phyloP scores from a whole-genome alignment of 495 filamentous ascomycete genomes.

The Friedmanniomyces simplex region DNA sequence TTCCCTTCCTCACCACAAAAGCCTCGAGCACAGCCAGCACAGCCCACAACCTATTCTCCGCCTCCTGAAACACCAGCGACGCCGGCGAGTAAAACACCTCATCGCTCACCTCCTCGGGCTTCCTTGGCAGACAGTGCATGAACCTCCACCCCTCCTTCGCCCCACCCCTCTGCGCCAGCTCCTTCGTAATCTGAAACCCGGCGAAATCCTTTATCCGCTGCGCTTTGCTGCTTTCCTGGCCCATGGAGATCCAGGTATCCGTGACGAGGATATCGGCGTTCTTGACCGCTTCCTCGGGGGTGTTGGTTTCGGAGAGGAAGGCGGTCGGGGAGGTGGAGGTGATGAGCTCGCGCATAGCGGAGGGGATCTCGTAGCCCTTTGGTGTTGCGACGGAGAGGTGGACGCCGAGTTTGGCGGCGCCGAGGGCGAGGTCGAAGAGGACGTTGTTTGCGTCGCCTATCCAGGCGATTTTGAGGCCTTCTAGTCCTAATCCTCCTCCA shows the following conservation, averaged over 20 bases:
- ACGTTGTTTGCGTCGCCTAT: conserved; percentile 96
- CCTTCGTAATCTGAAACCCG: conserved; percentile 80
- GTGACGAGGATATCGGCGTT: conserved; percentile 84
- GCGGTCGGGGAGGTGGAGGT: conserved; percentile 37
- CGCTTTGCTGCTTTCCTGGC: conserved; percentile 74
- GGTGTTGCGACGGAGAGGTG: conserved; percentile 80
- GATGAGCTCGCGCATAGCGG: conserved; percentile 59
- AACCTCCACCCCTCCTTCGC: conserved; percentile 90
- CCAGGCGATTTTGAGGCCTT: conserved; percentile 86
- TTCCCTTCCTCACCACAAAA: conserved; percentile 85
- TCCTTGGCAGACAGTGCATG: conserved; percentile 96
- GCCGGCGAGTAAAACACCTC: conserved; percentile 80
- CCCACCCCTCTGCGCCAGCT: conserved; percentile 70
- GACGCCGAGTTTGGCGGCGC: conserved; percentile 73
- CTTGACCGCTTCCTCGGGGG: conserved; percentile 82
- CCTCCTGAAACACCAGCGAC: conserved; percentile 83
- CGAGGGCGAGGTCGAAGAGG: conserved; percentile 82
- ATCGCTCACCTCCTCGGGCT: conserved; percentile 86
- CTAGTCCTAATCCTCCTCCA: conserved; percentile 50
- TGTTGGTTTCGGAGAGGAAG: conserved; percentile 59
- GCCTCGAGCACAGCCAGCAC: conserved; percentile 74
- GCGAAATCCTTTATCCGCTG: conserved; percentile 69
- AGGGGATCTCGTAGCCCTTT: conserved; percentile 65
- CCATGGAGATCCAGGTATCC: conserved; percentile 97
- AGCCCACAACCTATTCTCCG: conserved; percentile 87